These are phyloP conservation scores for Phellopilus nigrolimitatus DNA, from an alignment of 1,284 basidiomycete genomes.

Conservation along the genomic window DNA sequence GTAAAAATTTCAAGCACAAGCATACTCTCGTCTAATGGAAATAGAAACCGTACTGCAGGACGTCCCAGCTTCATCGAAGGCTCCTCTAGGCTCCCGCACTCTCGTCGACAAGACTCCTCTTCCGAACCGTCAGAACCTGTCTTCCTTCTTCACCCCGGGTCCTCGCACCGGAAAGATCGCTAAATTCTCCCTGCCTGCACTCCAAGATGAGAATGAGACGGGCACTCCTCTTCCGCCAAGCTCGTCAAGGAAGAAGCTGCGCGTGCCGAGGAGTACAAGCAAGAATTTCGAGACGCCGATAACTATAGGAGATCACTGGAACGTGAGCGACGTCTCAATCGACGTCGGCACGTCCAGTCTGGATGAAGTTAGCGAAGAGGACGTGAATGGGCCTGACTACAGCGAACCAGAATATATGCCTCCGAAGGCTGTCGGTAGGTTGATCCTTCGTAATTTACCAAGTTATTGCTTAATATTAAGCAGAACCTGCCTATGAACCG, in stretches of 20 bases:
- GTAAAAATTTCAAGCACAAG: slow-evolving; percentile 17
- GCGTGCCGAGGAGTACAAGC: slow-evolving; percentile 36
- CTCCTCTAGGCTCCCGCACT: slow-evolving; percentile 34
- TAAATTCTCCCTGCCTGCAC: slow-evolving; percentile 31
- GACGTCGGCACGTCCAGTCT: slow-evolving; percentile 33
- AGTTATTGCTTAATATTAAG: not conserved
- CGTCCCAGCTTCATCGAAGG: slow-evolving; percentile 12
- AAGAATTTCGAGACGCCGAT: slow-evolving; percentile 60
- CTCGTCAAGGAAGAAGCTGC: slow-evolving; percentile 52
- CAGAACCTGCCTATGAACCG: slow-evolving; percentile 49
- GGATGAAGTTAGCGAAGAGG: slow-evolving; percentile 35
- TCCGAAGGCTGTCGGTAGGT: slow-evolving; percentile 59
- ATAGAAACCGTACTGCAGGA: slow-evolving; percentile 23
- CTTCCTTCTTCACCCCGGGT: slow-evolving; percentile 29
- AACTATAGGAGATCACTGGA: slow-evolving; percentile 68
- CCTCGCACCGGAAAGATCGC: slow-evolving; percentile 29
- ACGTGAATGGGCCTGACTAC: slow-evolving; percentile 38
- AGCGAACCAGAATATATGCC: slow-evolving; percentile 79
- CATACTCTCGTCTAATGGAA: slow-evolving; percentile 26
- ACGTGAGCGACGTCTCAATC: slow-evolving; percentile 62
- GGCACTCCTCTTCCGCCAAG: slow-evolving; percentile 48
- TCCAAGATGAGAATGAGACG: slow-evolving; percentile 26
- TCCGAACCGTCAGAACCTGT: slow-evolving; percentile 44
- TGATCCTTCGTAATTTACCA: slow-evolving; percentile 7
- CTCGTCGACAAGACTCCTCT: slow-evolving; percentile 53